phyloP scores from a whole-genome alignment of 1,284 basidiomycete species.

The Takashimella koratensis region DNA sequence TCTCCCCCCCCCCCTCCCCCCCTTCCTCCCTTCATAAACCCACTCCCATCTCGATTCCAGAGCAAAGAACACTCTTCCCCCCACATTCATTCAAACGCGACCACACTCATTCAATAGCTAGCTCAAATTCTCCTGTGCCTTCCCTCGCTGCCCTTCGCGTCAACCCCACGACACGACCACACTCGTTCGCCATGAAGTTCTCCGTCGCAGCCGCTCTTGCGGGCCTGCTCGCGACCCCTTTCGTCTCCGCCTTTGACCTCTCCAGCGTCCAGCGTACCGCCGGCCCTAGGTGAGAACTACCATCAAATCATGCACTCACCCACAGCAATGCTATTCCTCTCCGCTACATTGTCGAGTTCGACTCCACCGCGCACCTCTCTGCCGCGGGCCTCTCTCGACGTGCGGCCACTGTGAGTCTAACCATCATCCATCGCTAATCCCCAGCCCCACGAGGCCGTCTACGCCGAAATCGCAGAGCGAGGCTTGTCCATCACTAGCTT shows the following conservation, averaged over 20 bases:
- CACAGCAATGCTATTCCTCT: conserved; percentile 20
- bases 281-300: neutral
- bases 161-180: neutral
- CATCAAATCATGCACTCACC: neutral
- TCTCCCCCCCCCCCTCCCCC: neutral
- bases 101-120: no score
- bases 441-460: conserved; percentile 48
- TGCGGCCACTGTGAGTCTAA: conserved; percentile 9
- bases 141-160: neutral
- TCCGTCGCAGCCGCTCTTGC: conserved; percentile 5
- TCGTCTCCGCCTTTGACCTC: neutral
- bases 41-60: neutral
- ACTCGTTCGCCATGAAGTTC: conserved; percentile 2
- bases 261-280: neutral
- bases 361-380: conserved; percentile 25
- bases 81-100: no score
- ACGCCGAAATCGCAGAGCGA: conserved; percentile 45
- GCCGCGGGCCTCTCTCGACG: conserved; percentile 21
- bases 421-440: neutral
- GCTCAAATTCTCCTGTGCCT: no score
- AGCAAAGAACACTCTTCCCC: neutral
- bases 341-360: conserved; percentile 44
- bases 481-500: conserved; percentile 48
- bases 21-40: neutral
- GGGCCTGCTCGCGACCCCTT: neutral